Base-by-base conservation (phyloP, 345 rosid species). In the Citrus australasica region DNA sequence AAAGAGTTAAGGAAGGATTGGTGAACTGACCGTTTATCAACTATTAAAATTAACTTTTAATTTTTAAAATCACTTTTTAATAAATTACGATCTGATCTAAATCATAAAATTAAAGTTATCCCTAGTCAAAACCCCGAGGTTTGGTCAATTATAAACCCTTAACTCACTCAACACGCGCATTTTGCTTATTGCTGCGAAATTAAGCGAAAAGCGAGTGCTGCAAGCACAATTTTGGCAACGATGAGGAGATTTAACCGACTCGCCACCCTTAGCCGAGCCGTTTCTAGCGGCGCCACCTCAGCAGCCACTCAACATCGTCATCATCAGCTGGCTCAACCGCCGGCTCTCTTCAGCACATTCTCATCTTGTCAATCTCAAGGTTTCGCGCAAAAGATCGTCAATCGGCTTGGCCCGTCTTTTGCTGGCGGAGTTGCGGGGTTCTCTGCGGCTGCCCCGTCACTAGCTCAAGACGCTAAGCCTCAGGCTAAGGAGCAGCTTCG, bases 401-500 rank as follows among this genome's bases (percentile, higher is more conserved):
- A 71, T 73, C 79, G 79, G 17, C 83, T 79, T 21, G 75, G 76
- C 11, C 87, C 90, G 21, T 84, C 85, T 67, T 69, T 80, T 2
- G 77, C 82, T 24, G 85, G 83, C 32, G 88, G 86, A 40, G 84
- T 85, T 13, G 85, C 86, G 2, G 89, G 93, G 38, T 86, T 90
- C 76, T 90, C 96, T 14, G 86, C 77, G 0, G 89, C 88, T 4
- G 91, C 90, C 14, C 78, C 91, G 25, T 82, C 91, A 51, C 69
- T 89, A 67, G 81, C 79, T 56, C 88, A 88, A 66, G 93, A 88
- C n/a, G 87, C 55, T 35, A 89, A 80, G 79, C 95, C 95, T 24
- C 90, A 79, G 79, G 97, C 95, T 24, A 92, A 94, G 90, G 94
- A 90, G 82, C 53, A n/a, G 65, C 80, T 84, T 2, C 80, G 37